Evolutionary conservation across 139 green algal species (phyloP), one percentile per base, ranked within the genome.

Genomic region (Yamagishiella unicocca): DNA sequence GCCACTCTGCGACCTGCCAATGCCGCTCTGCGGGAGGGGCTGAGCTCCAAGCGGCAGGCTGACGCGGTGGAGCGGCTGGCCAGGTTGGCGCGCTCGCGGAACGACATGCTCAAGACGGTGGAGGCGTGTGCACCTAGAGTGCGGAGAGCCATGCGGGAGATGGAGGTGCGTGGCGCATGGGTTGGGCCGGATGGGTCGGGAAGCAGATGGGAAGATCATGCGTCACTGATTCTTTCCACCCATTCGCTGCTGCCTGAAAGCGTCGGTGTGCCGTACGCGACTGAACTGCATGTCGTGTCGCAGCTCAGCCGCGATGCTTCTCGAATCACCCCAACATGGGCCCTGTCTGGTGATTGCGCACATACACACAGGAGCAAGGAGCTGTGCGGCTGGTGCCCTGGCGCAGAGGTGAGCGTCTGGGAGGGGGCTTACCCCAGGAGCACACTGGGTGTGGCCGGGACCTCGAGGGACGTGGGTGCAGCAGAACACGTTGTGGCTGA

Each of bases 381-480:
- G 80, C 80, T 0, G 64, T 77, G 62, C 68, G 50, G 31, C 62
- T 86, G 64, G 80, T 74, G 45, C 80, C 80, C 0, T 86, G 80
- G 80, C 37, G 38, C 17, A 62, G 35, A 70, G 78, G 78, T 85
- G 40, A 64, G 73, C 5, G 55, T 58, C n/a, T n/a, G n/a, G n/a
- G n/a, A n/a, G n/a, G n/a, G n/a, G n/a, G n/a, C n/a, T n/a, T n/a
- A n/a, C n/a, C n/a, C n/a, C n/a, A n/a, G n/a, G n/a, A n/a, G n/a
- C n/a, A n/a, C n/a, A n/a, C n/a, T n/a, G n/a, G n/a, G n/a, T n/a
- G n/a, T n/a, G n/a, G n/a, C n/a, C n/a, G n/a, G n/a, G n/a, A n/a
- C n/a, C n/a, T n/a, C n/a, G n/a, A n/a, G n/a, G n/a, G n/a, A n/a
- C n/a, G n/a, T n/a, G n/a, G n/a, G n/a, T n/a, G n/a, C n/a, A n/a